Evolutionary conservation across 1,284 basidiomycete species (phyloP), one percentile per base, ranked within the genome.

Genomic region (Agroathelia rolfsii): DNA sequence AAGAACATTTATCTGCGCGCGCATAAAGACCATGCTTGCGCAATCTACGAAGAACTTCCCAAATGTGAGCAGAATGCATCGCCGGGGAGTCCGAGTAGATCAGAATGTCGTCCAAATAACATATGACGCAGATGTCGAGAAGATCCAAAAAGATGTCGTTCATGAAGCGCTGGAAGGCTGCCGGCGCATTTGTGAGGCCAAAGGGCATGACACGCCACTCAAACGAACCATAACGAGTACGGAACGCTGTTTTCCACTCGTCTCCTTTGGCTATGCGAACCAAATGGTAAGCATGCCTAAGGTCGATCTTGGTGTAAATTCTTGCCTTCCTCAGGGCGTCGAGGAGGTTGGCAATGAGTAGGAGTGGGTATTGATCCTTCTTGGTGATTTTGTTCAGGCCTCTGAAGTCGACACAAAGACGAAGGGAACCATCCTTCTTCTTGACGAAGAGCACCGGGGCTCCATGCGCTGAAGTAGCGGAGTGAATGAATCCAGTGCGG

Each of bases 371-470:
- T 39, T 44, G 42, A 49, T 41, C 34, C 30, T 41, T 41, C 34
- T 38, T 36, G 1, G 30, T 40, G 21, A 41, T 41, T 12, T 12
- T 18, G 13, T 61, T 62, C n/a, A 61, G 40, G 5, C 40, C 42
- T 0, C 52, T 34, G 36, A 57, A 62, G 32, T 62, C 53, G 2
- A 58, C 45, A 29, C 53, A 55, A 0, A 57, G 43, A 1, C 54
- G 40, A 0, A 58, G 37, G 1, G 39, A 27, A 11, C 53, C 53
- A 36, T 59, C 54, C 42, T 60, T 61, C 41, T 64, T 63, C 28
- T 50, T 48, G 11, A 56, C 48, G 34, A 61, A 62, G 0, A 63
- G 44, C 12, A 60, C 44, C 0, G 56, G 53, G 0, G 57, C 39
- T 0, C 32, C 47, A 8, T 38, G 36, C 2, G 44, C 41, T 3